phyloP scores from a whole-genome alignment of 345 rosid species.

The Toxicodendron radicans region DNA sequence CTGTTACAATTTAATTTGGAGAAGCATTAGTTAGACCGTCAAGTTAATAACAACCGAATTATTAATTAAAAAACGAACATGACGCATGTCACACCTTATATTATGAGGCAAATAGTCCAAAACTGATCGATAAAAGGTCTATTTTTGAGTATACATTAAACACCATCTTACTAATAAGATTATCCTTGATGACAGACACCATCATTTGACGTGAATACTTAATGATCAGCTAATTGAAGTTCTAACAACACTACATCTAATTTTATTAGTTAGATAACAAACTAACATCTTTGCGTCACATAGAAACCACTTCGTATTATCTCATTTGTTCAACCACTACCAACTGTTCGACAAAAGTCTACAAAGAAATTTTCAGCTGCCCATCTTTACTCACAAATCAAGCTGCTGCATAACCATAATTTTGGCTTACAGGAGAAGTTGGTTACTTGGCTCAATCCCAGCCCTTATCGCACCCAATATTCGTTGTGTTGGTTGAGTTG shows the following conservation, averaged over 20 bases:
- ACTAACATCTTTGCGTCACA: constrained; percentile 35
- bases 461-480: background rate
- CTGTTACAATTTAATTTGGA: background rate
- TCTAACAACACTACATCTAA: constrained; percentile 18
- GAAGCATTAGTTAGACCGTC: too few relatives aligned
- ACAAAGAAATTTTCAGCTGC: background rate
- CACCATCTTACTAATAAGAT: background rate
- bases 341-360: constrained; percentile 8
- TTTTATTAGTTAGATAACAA: constrained; percentile 13
- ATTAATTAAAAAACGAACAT: too few relatives aligned
- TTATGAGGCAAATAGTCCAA: too few relatives aligned
- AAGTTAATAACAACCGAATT: too few relatives aligned
- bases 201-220: constrained; percentile 16
- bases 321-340: constrained; percentile 31
- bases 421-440: constrained; percentile 20
- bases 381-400: too few relatives aligned
- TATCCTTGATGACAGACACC: background rate
- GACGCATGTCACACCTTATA: too few relatives aligned
- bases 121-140: too few relatives aligned
- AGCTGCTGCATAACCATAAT: constrained; percentile 2
- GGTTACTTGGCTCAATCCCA: constrained; percentile 16
- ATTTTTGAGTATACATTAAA: background rate
- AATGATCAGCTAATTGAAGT: constrained; percentile 26
- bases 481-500: constrained; percentile 7
- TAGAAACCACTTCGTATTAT: constrained; percentile 16